These are phyloP conservation scores for Letharia lupina DNA, from an alignment of 495 filamentous ascomycete genomes.

Conservation along the genomic window DNA sequence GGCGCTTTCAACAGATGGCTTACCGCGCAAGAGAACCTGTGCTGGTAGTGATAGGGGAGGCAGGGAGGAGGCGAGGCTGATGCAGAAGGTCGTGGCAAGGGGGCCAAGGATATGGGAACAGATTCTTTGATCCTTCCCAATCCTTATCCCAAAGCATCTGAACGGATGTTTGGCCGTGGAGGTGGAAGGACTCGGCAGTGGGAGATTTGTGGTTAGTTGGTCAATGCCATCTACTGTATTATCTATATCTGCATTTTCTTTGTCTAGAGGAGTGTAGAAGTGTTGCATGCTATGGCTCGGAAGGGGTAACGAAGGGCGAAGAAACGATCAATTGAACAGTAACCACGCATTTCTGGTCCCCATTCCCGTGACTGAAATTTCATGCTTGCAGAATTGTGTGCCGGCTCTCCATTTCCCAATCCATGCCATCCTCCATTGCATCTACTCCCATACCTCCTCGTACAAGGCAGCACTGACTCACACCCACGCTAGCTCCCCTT, in stretches of 20 bases:
- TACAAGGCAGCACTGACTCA: no score
- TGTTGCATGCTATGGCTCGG: neutral
- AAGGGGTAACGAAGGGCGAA: neutral
- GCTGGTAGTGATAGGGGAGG: conserved; percentile 21
- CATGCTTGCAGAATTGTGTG: neutral
- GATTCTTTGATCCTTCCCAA: conserved; percentile 14
- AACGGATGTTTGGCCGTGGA: neutral
- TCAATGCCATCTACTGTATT: conserved; percentile 2
- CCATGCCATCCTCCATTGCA: neutral
- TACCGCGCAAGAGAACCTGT: conserved; percentile 23
- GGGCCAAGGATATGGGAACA: conserved; percentile 21
- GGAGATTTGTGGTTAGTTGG: neutral
- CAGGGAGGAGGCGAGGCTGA: conserved; percentile 19
- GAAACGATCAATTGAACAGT: neutral
- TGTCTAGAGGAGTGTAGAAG: neutral
- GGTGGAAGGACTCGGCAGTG: neutral
- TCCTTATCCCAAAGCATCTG: neutral
- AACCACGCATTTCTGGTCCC: neutral
- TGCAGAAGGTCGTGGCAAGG: conserved; percentile 9
- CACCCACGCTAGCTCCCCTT: no score
- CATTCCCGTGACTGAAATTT: neutral
- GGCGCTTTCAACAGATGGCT: conserved; percentile 7
- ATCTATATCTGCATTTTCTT: neutral
- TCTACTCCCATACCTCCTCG: neutral
- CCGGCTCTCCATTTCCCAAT: neutral